Conservation (phyloP, 495 filamentous ascomycete species). For the Penicillium tannophilum region DNA sequence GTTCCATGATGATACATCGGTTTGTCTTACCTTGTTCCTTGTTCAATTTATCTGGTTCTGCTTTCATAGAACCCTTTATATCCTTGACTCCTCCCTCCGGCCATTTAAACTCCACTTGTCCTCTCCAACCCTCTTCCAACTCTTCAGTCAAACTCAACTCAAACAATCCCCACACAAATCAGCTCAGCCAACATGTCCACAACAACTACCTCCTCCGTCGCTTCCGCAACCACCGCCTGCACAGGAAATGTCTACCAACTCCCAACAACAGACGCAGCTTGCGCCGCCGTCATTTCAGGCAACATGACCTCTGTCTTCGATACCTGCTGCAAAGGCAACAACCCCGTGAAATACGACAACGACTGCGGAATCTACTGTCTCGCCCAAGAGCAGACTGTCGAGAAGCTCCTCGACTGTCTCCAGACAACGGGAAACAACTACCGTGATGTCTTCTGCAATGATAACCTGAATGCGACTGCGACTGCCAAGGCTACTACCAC, state of each 20-base stretch:
- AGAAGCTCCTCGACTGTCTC: constrained; percentile 39
- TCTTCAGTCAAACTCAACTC: neutral
- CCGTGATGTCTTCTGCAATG: constrained; percentile 43
- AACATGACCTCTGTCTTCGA: constrained; percentile 44
- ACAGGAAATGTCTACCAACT: constrained; percentile 37
- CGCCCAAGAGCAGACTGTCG: constrained; percentile 44
- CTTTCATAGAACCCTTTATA: neutral
- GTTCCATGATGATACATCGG: neutral
- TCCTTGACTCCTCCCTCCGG: neutral
- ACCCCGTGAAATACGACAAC: constrained; percentile 45
- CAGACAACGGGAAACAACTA: constrained; percentile 32
- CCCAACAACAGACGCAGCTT: constrained; percentile 47
- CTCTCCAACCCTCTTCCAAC: too few relatives aligned
- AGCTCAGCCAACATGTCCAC: constrained; percentile 17
- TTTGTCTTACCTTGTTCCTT: neutral
- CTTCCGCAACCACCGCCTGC: constrained; percentile 30
- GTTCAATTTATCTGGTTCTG: neutral
- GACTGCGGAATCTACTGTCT: constrained; percentile 55
- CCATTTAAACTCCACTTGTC: neutral
- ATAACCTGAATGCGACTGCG: constrained; percentile 38
- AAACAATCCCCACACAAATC: neutral
- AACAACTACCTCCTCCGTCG: constrained; percentile 28
- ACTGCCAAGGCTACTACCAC: constrained; percentile 35
- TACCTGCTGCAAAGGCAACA: constrained; percentile 47
- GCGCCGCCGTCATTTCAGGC: constrained; percentile 36